Base-by-base conservation (phyloP, 176 grass and related monocot species). In the Melocanna baccifera region DNA sequence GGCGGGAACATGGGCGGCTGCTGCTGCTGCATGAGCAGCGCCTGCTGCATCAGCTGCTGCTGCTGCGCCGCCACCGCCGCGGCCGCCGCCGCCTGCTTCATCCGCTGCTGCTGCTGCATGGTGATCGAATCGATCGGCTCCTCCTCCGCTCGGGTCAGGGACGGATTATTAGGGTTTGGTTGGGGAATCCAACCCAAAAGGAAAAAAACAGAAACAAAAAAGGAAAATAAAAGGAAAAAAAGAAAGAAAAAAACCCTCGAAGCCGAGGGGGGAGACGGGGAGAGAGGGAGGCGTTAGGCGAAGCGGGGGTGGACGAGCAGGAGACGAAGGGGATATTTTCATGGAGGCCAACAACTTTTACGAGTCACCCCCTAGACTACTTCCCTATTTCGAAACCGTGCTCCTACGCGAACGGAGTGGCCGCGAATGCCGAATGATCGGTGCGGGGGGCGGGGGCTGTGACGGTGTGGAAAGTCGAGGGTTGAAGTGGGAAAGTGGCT, bases 11-110 rank as follows among this genome's bases (percentile, higher is more conserved):
- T 28, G 57, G 93, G 84, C 89, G 94, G 83, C 84, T 86, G 19
- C 69, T 91, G 89, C n/a, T 94, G 92, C 62, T 93, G 92, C 81
- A 92, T 71, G 81, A 95, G 92, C 84, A 92, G 65, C 37, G 90
- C 84, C 84, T 93, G 92, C 88, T 95, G 92, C 95, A 95, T 95
- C 75, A 90, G 72, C 83, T 88, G 91, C 73, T 89, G 87, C 74
- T 84, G 84, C 83, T 92, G 92, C 87, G 81, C 71, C 84, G 75
- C 81, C 67, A 46, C 77, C n/a, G 88, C 87, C 42, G 81, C 77
- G 64, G 86, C 81, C 48, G 88, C 81, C 48, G 88, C 90, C 75
- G 84, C 95, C 89, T 91, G 91, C 90, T 92, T 91, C 90, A 90
- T 86, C 85, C 79, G 70, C 71, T 90, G 87, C 62, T 88, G 84